A percentile compares a stretch with the other conserved stretches of the same genome.
Conservation (phyloP, 2,329 filamentous ascomycete species). For the Claviceps africana region DNA sequence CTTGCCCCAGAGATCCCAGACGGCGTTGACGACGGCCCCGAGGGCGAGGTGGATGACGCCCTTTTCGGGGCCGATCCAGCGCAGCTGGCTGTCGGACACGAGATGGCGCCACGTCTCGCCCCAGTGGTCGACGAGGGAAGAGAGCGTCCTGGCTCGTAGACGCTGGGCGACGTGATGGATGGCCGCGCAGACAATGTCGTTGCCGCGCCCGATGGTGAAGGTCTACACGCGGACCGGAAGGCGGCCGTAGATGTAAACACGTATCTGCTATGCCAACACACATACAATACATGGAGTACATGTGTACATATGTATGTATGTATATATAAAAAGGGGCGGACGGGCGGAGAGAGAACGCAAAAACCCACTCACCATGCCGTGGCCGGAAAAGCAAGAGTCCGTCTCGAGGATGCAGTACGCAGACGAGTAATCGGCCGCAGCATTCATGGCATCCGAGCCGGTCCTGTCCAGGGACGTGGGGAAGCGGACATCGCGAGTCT, state of each 20-base stretch:
- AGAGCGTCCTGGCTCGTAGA: slow-evolving; percentile 60
- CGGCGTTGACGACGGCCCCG: slow-evolving; percentile 75
- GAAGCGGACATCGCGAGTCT: slow-evolving; percentile 61
- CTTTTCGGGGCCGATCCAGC: slow-evolving; percentile 91
- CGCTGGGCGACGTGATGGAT: slow-evolving; percentile 67
- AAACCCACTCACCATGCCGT: slow-evolving; percentile 54
- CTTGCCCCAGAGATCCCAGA: slow-evolving; percentile 96
- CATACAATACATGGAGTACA: too few relatives aligned
- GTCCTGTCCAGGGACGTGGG: slow-evolving; percentile 92
- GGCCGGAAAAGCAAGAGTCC: slow-evolving; percentile 54
- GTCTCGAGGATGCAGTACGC: slow-evolving; percentile 90
- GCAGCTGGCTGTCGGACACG: slow-evolving; percentile 79
- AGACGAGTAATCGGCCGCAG: slow-evolving; percentile 79
- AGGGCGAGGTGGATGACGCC: slow-evolving; percentile 87
- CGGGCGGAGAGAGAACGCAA: not conserved
- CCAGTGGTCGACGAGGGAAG: slow-evolving; percentile 67
- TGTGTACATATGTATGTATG: too few relatives aligned
- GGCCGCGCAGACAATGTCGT: slow-evolving; percentile 80
- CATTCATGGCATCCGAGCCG: slow-evolving; percentile 95
- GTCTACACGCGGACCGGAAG: slow-evolving; percentile 28
- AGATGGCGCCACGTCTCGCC: slow-evolving; percentile 81
- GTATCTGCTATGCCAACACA: too few relatives aligned
- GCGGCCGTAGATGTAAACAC: not conserved
- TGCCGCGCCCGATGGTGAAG: slow-evolving; percentile 78
- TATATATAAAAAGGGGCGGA: too few relatives aligned